These are phyloP conservation scores for Retiboletus fuscus DNA, from an alignment of 1,284 basidiomycete genomes.

Conservation along the genomic window DNA sequence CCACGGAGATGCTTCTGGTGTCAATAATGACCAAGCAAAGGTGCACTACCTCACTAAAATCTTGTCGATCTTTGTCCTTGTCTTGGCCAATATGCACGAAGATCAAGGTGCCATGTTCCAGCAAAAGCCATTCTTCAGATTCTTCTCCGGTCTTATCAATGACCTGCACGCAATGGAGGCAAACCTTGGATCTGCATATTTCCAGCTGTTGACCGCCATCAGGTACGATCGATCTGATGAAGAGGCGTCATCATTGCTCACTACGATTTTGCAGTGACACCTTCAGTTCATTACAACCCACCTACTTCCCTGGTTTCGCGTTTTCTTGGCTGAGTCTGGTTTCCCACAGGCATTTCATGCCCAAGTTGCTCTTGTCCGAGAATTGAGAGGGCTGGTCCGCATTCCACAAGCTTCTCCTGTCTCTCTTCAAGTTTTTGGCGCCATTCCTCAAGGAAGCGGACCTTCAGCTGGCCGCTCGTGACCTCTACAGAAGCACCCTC, in stretches of 20 bases:
- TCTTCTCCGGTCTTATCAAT: slow-evolving; percentile 96
- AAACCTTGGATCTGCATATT: slow-evolving; percentile 88
- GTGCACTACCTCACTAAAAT: slow-evolving; percentile 98
- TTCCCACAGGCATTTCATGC: slow-evolving; percentile 97
- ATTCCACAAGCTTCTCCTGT: slow-evolving; percentile 94
- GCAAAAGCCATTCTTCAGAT: slow-evolving; percentile 98
- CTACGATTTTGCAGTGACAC: slow-evolving; percentile 75
- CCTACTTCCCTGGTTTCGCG: slow-evolving; percentile 97
- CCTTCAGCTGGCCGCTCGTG: slow-evolving; percentile 85
- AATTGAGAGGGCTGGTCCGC: slow-evolving; percentile 95
- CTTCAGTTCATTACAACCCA: slow-evolving; percentile 95
- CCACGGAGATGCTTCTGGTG: slow-evolving; percentile 90
- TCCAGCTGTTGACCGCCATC: slow-evolving; percentile 89
- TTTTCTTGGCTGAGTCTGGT: slow-evolving; percentile 98
- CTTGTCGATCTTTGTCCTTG: slow-evolving; percentile 95
- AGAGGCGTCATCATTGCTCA: slow-evolving; percentile 32
- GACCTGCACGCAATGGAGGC: slow-evolving; percentile 89
- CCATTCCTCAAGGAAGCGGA: slow-evolving; percentile 91
- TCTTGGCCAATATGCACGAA: slow-evolving; percentile 95
- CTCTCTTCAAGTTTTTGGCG: slow-evolving; percentile 92
- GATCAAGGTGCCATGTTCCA: slow-evolving; percentile 92
- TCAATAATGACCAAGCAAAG: slow-evolving; percentile 93
- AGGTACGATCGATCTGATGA: slow-evolving; percentile 62
- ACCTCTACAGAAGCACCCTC: slow-evolving; percentile 93
- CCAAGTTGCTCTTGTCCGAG: slow-evolving; percentile 87